Evolutionary conservation across 148 eudicot species (phyloP), one percentile per base, ranked within the genome.

Genomic region (Nepenthes gracilis): DNA sequence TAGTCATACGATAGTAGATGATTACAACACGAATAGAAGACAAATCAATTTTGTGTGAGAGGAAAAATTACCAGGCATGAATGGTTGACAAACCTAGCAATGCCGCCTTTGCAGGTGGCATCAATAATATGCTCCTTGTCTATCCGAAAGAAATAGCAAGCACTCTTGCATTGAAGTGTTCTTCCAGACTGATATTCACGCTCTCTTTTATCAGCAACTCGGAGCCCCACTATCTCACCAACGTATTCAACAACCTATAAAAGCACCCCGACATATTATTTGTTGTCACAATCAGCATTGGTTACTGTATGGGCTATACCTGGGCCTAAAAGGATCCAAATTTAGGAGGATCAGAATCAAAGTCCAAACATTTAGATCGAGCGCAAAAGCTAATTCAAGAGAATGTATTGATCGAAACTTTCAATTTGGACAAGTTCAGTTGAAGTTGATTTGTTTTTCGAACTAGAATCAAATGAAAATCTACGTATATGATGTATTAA

Each of bases 61-160:
- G 9, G 34, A 12, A 62, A 11, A 60, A 33, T 70, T 79, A 83
- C 94, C 88, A 68, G 66, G 72, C 94, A 86, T 57, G 94, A 83
- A 75, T 86, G 94, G 75, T 86, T 86, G 64, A 86, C 94, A 79
- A 83, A 86, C 53, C 94, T 82, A 56, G 94, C 88, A 66, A 86
- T 83, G 35, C 94, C 94, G 33, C 94, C 94, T 72, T 83, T 83
- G 67, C 81, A 66, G 43, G 94, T 86, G 35, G 94, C 94, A 75
- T 86, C 94, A 53, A 86, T 81, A 43, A 86, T 83, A 56, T 83
- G 82, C 70, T 86, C 94, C 73, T 83, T 83, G 67, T 86, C 94
- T 68, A 86, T 77, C 72, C 77, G 77, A 63, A 86, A 86, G 74
- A 86, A 86, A 72, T 86, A 86, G 70, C 94, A 86, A 36, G 94